These are phyloP conservation scores for Mycena crocata DNA, from an alignment of 768 basidiomycete species.

Conservation along the genomic window DNA sequence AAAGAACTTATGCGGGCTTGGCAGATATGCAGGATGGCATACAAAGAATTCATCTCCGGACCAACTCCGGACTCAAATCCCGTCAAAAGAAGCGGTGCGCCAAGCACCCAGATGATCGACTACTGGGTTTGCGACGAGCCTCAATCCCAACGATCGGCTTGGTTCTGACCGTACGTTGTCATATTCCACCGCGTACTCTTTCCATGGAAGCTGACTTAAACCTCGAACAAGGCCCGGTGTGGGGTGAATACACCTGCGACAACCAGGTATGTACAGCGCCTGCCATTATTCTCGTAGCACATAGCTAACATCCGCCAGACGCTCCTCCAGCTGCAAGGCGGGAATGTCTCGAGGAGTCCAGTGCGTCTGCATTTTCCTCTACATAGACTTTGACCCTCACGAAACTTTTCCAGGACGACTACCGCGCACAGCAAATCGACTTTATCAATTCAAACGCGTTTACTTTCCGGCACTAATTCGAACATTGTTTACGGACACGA, in stretches of 20 bases:
- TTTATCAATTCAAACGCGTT: background rate
- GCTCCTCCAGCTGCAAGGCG: background rate
- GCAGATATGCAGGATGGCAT: no score
- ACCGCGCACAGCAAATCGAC: background rate
- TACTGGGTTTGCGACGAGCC: slow-evolving; percentile 57
- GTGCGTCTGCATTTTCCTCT: background rate
- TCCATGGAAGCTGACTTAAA: background rate
- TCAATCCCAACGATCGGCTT: slow-evolving; percentile 55
- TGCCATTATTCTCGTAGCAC: background rate
- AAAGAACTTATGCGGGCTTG: no score
- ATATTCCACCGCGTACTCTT: background rate
- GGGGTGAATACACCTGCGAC: slow-evolving; percentile 1
- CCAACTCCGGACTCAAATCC: no score
- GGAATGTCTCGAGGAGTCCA: background rate
- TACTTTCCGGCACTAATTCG: background rate
- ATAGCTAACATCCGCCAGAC: background rate
- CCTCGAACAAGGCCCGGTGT: background rate
- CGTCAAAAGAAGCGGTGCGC: no score
- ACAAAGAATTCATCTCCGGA: no score
- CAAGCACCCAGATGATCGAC: slow-evolving; percentile 52
- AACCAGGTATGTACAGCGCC: background rate
- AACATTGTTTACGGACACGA: no score
- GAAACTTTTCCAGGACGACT: background rate
- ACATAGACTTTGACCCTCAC: no score
- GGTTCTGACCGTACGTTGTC: slow-evolving; percentile 37